Evolutionary conservation across 2,329 filamentous ascomycete genomes (phyloP).

Genomic region (Huntiella moniliformis): DNA sequence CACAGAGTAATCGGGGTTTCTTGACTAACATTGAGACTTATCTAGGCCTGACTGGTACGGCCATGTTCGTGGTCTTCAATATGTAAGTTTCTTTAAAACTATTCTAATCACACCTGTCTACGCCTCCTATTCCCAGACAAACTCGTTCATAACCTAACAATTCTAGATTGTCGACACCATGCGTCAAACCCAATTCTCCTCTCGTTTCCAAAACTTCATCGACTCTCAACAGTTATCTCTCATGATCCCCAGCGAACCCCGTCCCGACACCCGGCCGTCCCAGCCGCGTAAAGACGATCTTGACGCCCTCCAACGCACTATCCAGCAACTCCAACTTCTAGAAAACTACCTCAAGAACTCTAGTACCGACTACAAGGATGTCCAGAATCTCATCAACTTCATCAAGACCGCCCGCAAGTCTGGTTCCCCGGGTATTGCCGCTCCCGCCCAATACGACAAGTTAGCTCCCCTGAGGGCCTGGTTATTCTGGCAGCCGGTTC

Average conservation of each 20-base stretch:
- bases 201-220: conserved; percentile 67
- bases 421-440: conserved; percentile 27
- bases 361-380: conserved; percentile 48
- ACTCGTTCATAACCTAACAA: conserved; percentile 12
- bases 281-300: conserved; percentile 52
- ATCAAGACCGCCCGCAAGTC: conserved; percentile 54
- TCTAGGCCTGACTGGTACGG: conserved; percentile 79
- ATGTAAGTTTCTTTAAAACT: conserved; percentile 35
- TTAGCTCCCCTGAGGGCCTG: conserved; percentile 76
- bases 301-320: conserved; percentile 45
- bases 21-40: conserved; percentile 19
- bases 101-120: not conserved
- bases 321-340: conserved; percentile 48
- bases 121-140: not conserved
- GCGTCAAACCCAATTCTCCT: conserved; percentile 75
- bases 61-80: conserved; percentile 77
- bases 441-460: conserved; percentile 75
- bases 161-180: conserved; percentile 44
- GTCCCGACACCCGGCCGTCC: conserved; percentile 39
- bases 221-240: conserved; percentile 43
- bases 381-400: conserved; percentile 53
- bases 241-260: conserved; percentile 39
- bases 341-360: conserved; percentile 50
- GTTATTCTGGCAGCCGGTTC: conserved; percentile 89
- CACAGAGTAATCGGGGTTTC: not conserved